Evolutionary conservation across 2,329 filamentous ascomycete species (phyloP).

Genomic region (Mycosphaerella sp.): DNA sequence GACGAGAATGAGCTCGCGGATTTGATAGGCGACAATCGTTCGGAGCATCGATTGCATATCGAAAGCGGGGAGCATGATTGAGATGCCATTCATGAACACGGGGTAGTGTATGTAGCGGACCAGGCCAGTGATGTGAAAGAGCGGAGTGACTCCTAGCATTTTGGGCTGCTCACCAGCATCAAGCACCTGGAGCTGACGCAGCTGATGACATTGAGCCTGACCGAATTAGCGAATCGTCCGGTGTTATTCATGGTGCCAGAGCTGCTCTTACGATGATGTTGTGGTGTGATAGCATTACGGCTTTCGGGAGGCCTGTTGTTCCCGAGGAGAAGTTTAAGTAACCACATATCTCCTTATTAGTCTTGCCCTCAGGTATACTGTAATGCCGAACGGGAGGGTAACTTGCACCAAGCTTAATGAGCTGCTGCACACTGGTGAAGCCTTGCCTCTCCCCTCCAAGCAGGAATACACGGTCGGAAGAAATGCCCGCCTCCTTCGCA

Average conservation of each 20-base stretch:
- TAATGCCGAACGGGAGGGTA: slow-evolving; percentile 42
- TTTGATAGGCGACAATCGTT: slow-evolving; percentile 45
- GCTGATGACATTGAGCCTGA: slow-evolving; percentile 52
- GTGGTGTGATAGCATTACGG: slow-evolving; percentile 45
- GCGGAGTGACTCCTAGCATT: slow-evolving; percentile 51
- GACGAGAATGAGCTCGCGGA: slow-evolving; percentile 52
- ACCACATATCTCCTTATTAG: slow-evolving; percentile 47
- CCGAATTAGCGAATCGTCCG: background rate
- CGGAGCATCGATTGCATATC: slow-evolving; percentile 53
- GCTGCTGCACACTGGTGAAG: slow-evolving; percentile 42
- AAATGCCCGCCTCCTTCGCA: slow-evolving; percentile 48
- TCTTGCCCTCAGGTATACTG: slow-evolving; percentile 45
- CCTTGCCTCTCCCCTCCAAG: slow-evolving; percentile 48
- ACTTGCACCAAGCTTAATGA: slow-evolving; percentile 37
- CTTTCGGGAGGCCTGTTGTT: slow-evolving; percentile 44
- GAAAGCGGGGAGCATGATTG: slow-evolving; percentile 58
- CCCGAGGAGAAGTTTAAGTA: slow-evolving; percentile 48
- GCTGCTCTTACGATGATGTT: slow-evolving; percentile 42
- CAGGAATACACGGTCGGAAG: slow-evolving; percentile 47
- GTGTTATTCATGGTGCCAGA: background rate
- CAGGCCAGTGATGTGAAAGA: slow-evolving; percentile 58
- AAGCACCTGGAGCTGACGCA: slow-evolving; percentile 43
- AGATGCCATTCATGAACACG: slow-evolving; percentile 55
- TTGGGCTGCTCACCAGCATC: slow-evolving; percentile 44
- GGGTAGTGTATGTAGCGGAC: slow-evolving; percentile 58